Conservation (phyloP, 176 grass and related monocot species). For the Dactylis glomerata region DNA sequence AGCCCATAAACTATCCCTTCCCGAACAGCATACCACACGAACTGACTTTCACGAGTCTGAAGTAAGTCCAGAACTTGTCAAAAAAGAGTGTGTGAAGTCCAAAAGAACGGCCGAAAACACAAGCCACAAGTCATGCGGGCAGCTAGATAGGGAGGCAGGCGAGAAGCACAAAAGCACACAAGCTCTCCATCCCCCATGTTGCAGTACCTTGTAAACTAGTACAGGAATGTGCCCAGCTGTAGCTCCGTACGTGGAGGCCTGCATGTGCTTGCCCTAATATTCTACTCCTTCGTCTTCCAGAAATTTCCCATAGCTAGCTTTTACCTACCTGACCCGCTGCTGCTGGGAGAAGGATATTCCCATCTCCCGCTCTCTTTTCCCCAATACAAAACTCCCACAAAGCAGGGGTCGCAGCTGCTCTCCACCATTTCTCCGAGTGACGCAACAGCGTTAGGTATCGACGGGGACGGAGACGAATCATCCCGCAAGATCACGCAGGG, state of each 20-base stretch:
- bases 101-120: too few species aligned
- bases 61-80: too few species aligned
- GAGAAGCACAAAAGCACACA: too few species aligned
- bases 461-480: constrained; percentile 7
- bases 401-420: neutral
- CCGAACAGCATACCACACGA: too few species aligned
- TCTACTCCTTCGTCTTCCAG: neutral
- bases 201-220: neutral
- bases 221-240: neutral
- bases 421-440: too few species aligned
- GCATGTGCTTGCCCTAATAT: neutral
- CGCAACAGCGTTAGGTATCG: constrained; percentile 28
- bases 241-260: neutral
- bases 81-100: too few species aligned
- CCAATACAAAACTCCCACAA: neutral
- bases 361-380: neutral
- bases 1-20: too few species aligned
- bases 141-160: too few species aligned
- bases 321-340: constrained; percentile 4
- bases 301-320: neutral
- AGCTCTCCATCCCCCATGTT: neutral
- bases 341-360: neutral
- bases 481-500: neutral
- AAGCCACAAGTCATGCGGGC: too few species aligned
- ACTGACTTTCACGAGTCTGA: too few species aligned